Percentiles rank a stretch among this genome's conserved stretches.
Conservation (phyloP, 805 yeast genomes). For the Kazachstania taianensis region DNA sequence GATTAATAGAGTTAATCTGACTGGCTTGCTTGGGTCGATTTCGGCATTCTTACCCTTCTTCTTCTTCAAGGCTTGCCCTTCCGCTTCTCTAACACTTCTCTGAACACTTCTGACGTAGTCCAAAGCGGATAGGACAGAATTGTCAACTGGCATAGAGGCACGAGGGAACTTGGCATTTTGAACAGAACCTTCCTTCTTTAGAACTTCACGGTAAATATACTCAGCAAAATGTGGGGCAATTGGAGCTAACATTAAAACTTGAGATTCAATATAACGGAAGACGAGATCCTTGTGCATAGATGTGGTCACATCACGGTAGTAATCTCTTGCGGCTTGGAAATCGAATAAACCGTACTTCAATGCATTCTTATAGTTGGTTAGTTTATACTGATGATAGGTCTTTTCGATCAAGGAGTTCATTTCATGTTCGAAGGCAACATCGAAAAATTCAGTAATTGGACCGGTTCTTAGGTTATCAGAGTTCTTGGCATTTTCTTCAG, state of each 20-base stretch:
- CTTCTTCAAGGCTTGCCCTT: conserved; percentile 72
- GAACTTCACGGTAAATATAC: conserved; percentile 73
- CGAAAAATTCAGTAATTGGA: conserved; percentile 56
- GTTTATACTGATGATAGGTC: conserved; percentile 58
- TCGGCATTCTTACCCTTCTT: conserved; percentile 78
- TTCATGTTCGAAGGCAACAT: conserved; percentile 85
- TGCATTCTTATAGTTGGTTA: conserved; percentile 77
- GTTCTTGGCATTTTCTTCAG: conserved; percentile 59
- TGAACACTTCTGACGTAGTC: conserved; percentile 69
- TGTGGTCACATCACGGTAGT: conserved; percentile 69
- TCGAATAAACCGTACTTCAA: conserved; percentile 88
- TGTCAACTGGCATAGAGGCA: conserved; percentile 55
- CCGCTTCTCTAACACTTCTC: conserved; percentile 86
- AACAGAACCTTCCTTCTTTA: conserved; percentile 55
- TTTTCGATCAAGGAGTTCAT: conserved; percentile 73
- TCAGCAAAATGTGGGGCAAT: conserved; percentile 95
- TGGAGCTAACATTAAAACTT: conserved; percentile 78
- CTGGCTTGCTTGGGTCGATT: conserved; percentile 65
- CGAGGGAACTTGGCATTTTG: conserved; percentile 76
- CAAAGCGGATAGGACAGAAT: conserved; percentile 53
- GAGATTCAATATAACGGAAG: conserved; percentile 73
- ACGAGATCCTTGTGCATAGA: conserved; percentile 80
- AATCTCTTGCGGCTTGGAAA: conserved; percentile 90
- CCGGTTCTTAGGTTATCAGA: conserved; percentile 46
- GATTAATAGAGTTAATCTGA: conserved; percentile 60